Percentiles rank a stretch among this genome's conserved stretches.
Evolutionary conservation across 2,329 filamentous ascomycete species (phyloP).

Genomic region (Alternaria ventricosa): DNA sequence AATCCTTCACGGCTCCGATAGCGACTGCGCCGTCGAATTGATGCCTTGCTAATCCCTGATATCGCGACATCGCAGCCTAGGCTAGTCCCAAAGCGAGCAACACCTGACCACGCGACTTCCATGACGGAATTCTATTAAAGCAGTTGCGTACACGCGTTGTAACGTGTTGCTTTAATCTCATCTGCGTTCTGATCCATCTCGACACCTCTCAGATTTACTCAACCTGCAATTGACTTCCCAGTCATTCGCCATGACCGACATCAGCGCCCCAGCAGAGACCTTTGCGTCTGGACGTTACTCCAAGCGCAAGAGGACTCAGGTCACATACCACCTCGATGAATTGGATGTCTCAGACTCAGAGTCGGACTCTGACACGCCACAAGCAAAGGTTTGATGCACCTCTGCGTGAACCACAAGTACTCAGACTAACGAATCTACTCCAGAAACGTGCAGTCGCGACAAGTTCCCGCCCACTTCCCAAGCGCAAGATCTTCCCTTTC

Average conservation of each 20-base stretch:
- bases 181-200: constrained; percentile 8
- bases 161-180: constrained; percentile 29
- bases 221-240: not conserved
- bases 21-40: constrained; percentile 21
- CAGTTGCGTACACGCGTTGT: constrained; percentile 19
- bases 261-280: constrained; percentile 8
- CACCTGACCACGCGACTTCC: constrained; percentile 20
- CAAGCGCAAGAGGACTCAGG: constrained; percentile 43
- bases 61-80: constrained; percentile 40
- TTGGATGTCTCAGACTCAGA: constrained; percentile 29
- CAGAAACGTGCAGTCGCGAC: constrained; percentile 32
- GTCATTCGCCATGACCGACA: constrained; percentile 24
- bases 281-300: constrained; percentile 35
- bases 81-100: constrained; percentile 30
- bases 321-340: constrained; percentile 39
- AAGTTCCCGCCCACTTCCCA: constrained; percentile 30
- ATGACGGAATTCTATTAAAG: constrained; percentile 26
- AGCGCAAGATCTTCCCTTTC: constrained; percentile 44
- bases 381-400: constrained; percentile 33
- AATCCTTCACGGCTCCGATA: not conserved
- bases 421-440: not conserved
- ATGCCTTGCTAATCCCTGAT: constrained; percentile 39
- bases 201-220: not conserved
- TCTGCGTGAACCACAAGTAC: not conserved
- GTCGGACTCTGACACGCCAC: constrained; percentile 22